Evolutionary conservation across 352 stramenopile genomes (phyloP).

Genomic region (Stephanocyclus meneghinianus): DNA sequence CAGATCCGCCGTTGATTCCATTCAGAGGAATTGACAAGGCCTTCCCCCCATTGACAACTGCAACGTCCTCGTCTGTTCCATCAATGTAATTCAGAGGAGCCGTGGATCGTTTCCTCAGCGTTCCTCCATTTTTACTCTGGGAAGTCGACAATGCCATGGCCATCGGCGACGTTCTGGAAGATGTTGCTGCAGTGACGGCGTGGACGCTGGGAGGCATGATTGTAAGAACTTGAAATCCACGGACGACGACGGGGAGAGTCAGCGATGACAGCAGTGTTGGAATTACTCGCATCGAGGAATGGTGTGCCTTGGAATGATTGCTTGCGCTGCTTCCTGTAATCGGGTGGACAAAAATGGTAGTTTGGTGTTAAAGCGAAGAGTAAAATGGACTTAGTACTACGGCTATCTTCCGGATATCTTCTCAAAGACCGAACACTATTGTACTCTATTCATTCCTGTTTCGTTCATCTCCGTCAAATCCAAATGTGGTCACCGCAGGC

Average conservation of each 20-base stretch:
- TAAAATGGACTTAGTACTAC: neutral
- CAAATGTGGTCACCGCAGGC: too few species aligned
- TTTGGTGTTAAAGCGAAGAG: too few species aligned
- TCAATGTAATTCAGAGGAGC: slow-evolving; percentile 34
- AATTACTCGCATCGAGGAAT: slow-evolving; percentile 17
- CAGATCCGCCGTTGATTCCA: slow-evolving; percentile 11
- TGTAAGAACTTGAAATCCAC: slow-evolving; percentile 31
- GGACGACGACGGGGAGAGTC: slow-evolving; percentile 34
- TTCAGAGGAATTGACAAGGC: slow-evolving; percentile 15
- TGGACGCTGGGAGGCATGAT: slow-evolving; percentile 34
- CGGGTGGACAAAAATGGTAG: too few species aligned
- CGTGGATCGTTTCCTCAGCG: slow-evolving; percentile 20
- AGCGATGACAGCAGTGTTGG: slow-evolving; percentile 39
- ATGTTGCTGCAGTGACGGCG: slow-evolving; percentile 8
- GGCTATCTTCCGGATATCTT: too few species aligned
- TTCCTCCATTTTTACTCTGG: neutral
- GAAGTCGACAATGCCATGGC: slow-evolving; percentile 13
- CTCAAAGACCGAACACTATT: neutral
- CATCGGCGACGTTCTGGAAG: slow-evolving; percentile 18
- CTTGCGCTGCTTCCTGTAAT: too few species aligned
- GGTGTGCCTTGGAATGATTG: neutral
- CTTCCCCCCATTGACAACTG: slow-evolving; percentile 11
- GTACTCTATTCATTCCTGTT: neutral
- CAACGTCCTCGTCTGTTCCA: slow-evolving; percentile 15
- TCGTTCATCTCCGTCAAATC: neutral